Percentiles rank a stretch among this genome's conserved stretches.
phyloP scores from a whole-genome alignment of 176 grass and related monocot species.

The Bromus sterilis region DNA sequence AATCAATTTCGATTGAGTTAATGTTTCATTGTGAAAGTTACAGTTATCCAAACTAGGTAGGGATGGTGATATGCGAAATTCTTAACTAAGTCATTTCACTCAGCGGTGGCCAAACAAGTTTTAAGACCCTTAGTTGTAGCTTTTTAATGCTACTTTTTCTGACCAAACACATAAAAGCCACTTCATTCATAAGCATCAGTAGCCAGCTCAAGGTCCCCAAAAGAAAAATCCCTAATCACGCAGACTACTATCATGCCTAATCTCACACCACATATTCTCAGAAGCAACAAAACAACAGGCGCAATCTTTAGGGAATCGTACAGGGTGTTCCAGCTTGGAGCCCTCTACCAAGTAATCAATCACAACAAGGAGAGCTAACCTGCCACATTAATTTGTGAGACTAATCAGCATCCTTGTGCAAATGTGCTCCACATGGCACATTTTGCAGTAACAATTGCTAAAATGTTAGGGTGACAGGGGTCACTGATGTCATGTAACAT shows the following conservation, averaged over 20 bases:
- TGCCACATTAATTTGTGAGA: slow-evolving; percentile 2
- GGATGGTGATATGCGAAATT: not conserved
- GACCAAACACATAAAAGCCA: not conserved
- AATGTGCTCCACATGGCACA: not conserved
- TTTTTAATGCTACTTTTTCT: not conserved
- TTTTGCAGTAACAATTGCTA: not conserved
- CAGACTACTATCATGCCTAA: not conserved
- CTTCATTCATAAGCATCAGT: not conserved
- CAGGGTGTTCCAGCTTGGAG: not conserved
- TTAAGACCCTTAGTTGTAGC: not conserved
- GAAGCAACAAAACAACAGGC: not conserved
- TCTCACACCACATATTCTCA: not conserved
- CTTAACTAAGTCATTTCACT: not conserved
- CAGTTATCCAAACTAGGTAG: not conserved
- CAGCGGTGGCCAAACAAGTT: not conserved
- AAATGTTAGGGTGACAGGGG: not conserved
- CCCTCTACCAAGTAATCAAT: not conserved
- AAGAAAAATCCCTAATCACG: not conserved
- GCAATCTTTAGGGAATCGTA: slow-evolving; percentile 8
- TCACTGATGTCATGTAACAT: not conserved
- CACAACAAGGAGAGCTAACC: not conserved
- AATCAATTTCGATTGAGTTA: not conserved
- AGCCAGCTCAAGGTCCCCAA: not conserved
- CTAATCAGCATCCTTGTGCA: not conserved
- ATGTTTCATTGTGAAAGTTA: not conserved